Evolutionary conservation across 768 basidiomycete species (phyloP).

Genomic region (Cystofilobasidium bisporidii): DNA sequence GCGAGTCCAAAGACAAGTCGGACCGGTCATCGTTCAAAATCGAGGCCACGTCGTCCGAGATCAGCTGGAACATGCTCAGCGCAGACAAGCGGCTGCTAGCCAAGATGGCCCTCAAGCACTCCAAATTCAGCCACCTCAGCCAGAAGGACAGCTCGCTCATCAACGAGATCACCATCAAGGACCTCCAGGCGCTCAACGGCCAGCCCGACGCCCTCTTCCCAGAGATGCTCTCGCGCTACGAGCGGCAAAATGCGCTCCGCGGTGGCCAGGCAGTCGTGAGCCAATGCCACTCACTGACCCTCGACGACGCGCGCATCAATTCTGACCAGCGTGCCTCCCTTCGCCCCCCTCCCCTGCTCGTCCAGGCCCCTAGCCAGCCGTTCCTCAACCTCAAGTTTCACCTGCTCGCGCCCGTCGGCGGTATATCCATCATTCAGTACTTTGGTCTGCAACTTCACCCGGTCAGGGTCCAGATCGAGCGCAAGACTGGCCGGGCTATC

Average conservation of each 20-base stretch:
- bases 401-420: slow-evolving; percentile 79
- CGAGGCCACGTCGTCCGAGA: slow-evolving; percentile 69
- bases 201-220: slow-evolving; percentile 71
- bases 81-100: slow-evolving; percentile 57
- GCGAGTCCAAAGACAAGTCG: slow-evolving; percentile 18
- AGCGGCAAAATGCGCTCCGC: neutral
- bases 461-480: slow-evolving; percentile 75
- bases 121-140: slow-evolving; percentile 71
- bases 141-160: slow-evolving; percentile 79
- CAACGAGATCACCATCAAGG: slow-evolving; percentile 61
- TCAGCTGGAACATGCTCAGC: slow-evolving; percentile 86
- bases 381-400: slow-evolving; percentile 8
- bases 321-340: too few species aligned
- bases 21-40: slow-evolving; percentile 71
- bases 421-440: slow-evolving; percentile 76
- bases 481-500: slow-evolving; percentile 64
- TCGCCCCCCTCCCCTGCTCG: too few species aligned
- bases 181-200: slow-evolving; percentile 78
- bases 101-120: slow-evolving; percentile 67
- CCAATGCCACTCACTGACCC: too few species aligned
- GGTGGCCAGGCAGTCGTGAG: too few species aligned
- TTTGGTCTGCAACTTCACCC: slow-evolving; percentile 74
- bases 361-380: neutral
- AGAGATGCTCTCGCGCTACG: slow-evolving; percentile 71
- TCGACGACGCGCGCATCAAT: too few species aligned